Evolutionary conservation across 345 rosid genomes (phyloP).

Genomic region (Passiflora organensis): DNA sequence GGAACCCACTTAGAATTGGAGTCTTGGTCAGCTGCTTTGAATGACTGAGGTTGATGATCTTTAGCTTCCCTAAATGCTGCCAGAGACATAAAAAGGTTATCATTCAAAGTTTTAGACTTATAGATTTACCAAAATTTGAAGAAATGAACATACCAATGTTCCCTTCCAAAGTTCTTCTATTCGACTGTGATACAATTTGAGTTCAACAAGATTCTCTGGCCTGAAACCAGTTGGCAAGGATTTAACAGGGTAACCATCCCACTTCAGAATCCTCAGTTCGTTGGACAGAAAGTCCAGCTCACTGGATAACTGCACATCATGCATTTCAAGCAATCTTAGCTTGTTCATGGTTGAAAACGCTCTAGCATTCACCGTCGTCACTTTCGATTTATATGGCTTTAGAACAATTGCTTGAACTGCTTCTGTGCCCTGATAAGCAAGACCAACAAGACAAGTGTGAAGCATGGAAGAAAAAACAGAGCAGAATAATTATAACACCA

Average conservation of each 20-base stretch:
- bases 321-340: conserved; percentile 11
- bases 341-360: conserved; percentile 5
- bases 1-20: not conserved
- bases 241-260: conserved; percentile 6
- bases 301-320: not conserved
- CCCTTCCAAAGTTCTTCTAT: conserved; percentile 1
- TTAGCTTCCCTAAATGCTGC: not conserved
- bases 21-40: not conserved
- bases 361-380: not conserved
- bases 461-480: not conserved
- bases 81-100: not conserved
- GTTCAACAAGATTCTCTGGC: conserved; percentile 9
- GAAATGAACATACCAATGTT: not conserved
- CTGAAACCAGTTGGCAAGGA: conserved; percentile 1
- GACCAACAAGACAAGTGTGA: not conserved
- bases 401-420: conserved; percentile 7
- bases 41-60: not conserved
- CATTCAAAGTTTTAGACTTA: not conserved
- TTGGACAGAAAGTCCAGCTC: conserved; percentile 4
- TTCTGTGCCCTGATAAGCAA: conserved; percentile 6
- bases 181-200: not conserved
- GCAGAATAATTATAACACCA: too few relatives aligned
- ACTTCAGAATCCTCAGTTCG: conserved; percentile 5
- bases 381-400: not conserved
- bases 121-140: not conserved